Base-by-base conservation (phyloP, 306 rosid species). In the Pterocarpus santalinus region DNA sequence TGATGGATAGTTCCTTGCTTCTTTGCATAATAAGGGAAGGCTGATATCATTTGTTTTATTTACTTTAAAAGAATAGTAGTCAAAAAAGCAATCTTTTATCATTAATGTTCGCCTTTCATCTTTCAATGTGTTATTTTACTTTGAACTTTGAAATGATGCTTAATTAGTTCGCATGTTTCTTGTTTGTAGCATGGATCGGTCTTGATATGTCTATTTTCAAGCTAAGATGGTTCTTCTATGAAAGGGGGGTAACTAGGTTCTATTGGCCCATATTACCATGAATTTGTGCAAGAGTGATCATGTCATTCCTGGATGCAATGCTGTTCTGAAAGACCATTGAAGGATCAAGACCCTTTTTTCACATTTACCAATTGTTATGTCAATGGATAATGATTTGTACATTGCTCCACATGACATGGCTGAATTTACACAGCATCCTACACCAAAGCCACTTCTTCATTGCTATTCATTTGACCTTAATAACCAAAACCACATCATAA, bases 391-490 rank as follows among this genome's bases (percentile, higher is more conserved):
- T 70, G 87, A 81, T 64, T 70, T 77, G 56, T 84, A 77, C 80
- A 75, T 17, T 81, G 81, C 69, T 60, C 75, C 87, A 32, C 17
- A 68, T 57, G 83, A 83, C 75, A 80, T 85, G 85, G 61, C 72
- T 47, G 65, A 49, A 52, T 84, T 22, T 22, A 22, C 28, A 32
- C 92, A 76, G 5, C 78, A 83, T 73, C 7, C 80, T n/a, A 69
- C 84, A 2, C 82, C 82, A 56, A 86, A 88, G 87, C 86, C 96
- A 16, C 85, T 89, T 53, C 72, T 78, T 28, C 88, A 84, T 60
- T 79, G 89, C 66, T 74, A 80, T 83, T 68, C 87, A 67, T 80
- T 87, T 82, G 89, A 89, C 78, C 88, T 79, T 79, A 87, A 90
- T 57, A 70, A 84, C 46, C 89, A 78, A 65, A 85, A 60, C 79